Conservation (phyloP, 2,329 filamentous ascomycete genomes). For the Microdochium trichocladiopsis region DNA sequence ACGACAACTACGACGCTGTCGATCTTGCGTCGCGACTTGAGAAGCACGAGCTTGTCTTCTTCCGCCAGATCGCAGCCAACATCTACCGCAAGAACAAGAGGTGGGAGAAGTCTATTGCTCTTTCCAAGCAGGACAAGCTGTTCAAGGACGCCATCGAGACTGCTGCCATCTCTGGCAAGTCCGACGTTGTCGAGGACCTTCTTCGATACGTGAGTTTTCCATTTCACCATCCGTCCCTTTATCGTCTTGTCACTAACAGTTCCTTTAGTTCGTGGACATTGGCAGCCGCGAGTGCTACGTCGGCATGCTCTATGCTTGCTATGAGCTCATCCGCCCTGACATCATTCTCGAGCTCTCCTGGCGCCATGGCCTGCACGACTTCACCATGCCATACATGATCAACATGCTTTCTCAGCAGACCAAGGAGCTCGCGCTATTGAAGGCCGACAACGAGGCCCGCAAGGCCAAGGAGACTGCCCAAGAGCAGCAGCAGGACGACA, state of each 20-base stretch:
- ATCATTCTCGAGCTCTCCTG: constrained; percentile 93
- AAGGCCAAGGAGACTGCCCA: constrained; percentile 66
- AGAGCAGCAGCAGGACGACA: constrained; percentile 86
- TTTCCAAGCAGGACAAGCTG: constrained; percentile 98
- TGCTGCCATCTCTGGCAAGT: constrained; percentile 82
- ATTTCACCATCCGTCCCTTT: background rate
- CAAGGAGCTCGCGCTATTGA: constrained; percentile 73
- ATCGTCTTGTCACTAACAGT: constrained; percentile 20
- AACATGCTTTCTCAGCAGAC: constrained; percentile 92
- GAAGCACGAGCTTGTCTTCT: constrained; percentile 97
- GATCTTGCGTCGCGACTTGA: constrained; percentile 88
- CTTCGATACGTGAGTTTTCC: constrained; percentile 81
- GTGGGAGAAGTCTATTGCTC: constrained; percentile 96
- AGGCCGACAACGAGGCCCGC: constrained; percentile 93
- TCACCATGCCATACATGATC: constrained; percentile 99
- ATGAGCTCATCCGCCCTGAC: constrained; percentile 91
- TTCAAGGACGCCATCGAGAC: constrained; percentile 99
- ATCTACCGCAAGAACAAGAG: constrained; percentile 99
- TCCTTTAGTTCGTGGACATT: constrained; percentile 88
- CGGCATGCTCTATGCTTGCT: constrained; percentile 98
- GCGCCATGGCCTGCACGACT: constrained; percentile 90
- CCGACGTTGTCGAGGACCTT: constrained; percentile 89
- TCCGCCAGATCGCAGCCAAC: constrained; percentile 94
- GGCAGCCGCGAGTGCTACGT: constrained; percentile 98
- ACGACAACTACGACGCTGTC: constrained; percentile 97